Base-by-base conservation (phyloP, 257 asterid genomes). In the Solanum microdontum region DNA sequence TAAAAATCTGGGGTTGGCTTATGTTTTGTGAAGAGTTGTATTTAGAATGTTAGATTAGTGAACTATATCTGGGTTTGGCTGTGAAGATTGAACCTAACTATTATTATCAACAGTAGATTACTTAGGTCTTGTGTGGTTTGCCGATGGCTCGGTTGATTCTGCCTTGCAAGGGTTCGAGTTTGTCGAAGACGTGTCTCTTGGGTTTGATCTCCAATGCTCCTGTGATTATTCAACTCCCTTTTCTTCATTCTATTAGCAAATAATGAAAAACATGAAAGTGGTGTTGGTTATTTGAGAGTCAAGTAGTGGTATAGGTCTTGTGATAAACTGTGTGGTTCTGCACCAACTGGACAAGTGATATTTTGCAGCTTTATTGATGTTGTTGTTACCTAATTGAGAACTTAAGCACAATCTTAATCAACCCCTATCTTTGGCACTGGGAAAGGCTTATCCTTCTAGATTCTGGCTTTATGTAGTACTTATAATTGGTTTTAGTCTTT, bases 141-240 rank as follows among this genome's bases (percentile, higher is more conserved):
- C 68, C 85, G 88, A 97, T 97, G 98, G 94, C 96, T 89, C 94
- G 97, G 87, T 92, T 97, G 95, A 88, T 97, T 91, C 91, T 95
- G 76, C 98, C 98, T 73, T 93, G 92, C 93, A 94, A 94, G 92
- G 94, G 91, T 92, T 91, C 96, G 68, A 91, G 90, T 92, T 92
- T 94, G 51, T 95, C 99, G 8, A 93, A 91, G 96, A 91, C 94
- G 77, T 96, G 98, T 90, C 94, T 97, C 91, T 86, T 93, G 94
- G 97, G 97, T 90, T 94, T 93, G 89, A 95, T 93, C 92, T 94
- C 96, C 87, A 93, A 91, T 24, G 85, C 96, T 82, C 95, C 97
- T 88, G 97, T 97, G 98, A 93, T 91, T 92, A 90, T 92, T 88
- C 90, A 58, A 72, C 88, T 92, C 90, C 89, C 84, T 86, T 23